Evolutionary conservation across 2,329 filamentous ascomycete genomes (phyloP).

Genomic region (Pezicula neosporulosa): DNA sequence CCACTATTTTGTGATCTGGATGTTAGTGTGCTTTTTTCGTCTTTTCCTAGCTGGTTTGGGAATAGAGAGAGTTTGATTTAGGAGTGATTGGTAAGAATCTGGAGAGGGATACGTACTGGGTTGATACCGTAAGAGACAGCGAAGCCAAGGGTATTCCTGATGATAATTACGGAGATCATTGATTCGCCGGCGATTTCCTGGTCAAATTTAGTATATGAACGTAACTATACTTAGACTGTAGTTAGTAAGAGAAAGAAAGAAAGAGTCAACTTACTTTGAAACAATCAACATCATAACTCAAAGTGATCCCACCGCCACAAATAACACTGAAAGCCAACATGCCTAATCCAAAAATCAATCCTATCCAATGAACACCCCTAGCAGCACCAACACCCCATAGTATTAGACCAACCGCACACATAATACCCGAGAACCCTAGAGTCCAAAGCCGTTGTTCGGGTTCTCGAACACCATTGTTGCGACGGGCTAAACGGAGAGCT

Average conservation of each 20-base stretch:
- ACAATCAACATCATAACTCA: slow-evolving; percentile 42
- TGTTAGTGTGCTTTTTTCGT: too few species aligned
- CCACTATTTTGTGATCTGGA: slow-evolving; percentile 20
- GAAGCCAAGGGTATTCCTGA: slow-evolving; percentile 42
- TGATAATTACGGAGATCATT: slow-evolving; percentile 42
- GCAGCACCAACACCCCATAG: slow-evolving; percentile 46
- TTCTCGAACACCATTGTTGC: slow-evolving; percentile 26
- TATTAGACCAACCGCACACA: slow-evolving; percentile 37
- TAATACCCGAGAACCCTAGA: slow-evolving; percentile 26
- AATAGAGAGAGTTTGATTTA: too few species aligned
- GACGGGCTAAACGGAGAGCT: slow-evolving; percentile 36
- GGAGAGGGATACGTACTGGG: slow-evolving; percentile 10
- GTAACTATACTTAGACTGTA: too few species aligned
- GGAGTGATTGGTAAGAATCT: too few species aligned
- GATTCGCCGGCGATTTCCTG: slow-evolving; percentile 41
- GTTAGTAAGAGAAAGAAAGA: too few species aligned
- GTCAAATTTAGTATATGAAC: neutral
- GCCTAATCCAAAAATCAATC: slow-evolving; percentile 34
- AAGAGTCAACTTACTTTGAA: slow-evolving; percentile 27
- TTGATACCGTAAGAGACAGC: slow-evolving; percentile 45
- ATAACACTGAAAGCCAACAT: slow-evolving; percentile 1
- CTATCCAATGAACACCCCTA: slow-evolving; percentile 35
- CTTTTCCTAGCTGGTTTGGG: too few species aligned
- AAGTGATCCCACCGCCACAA: slow-evolving; percentile 29
- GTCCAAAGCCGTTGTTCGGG: slow-evolving; percentile 30